Percentiles rank a stretch among this genome's conserved stretches.
phyloP scores from a whole-genome alignment of 371 early-diverging fungal genomes.

The Mucor circinelloides region DNA sequence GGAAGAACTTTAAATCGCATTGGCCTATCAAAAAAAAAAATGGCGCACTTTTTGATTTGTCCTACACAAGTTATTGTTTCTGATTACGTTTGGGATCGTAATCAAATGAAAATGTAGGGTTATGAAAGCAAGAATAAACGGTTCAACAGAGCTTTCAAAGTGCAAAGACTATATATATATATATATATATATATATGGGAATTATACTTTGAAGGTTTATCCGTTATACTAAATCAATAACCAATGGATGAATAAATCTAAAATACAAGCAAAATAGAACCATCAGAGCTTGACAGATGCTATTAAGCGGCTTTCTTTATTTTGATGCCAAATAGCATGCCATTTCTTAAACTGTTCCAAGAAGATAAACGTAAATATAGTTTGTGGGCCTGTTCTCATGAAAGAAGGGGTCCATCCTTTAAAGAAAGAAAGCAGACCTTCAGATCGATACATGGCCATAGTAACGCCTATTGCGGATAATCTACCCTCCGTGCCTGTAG shows the following conservation, averaged over 20 bases:
- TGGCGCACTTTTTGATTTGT: too few relatives aligned
- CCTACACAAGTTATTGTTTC: too few relatives aligned
- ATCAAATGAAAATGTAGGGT: too few relatives aligned
- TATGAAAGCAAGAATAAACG: too few relatives aligned
- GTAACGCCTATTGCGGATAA: slow-evolving; percentile 37
- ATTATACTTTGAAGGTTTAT: neutral
- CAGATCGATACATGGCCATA: slow-evolving; percentile 53
- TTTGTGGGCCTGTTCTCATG: slow-evolving; percentile 69
- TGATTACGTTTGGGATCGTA: too few relatives aligned
- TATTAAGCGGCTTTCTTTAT: slow-evolving; percentile 1
- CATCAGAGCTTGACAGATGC: neutral
- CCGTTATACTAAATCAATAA: too few relatives aligned
- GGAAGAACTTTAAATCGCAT: too few relatives aligned
- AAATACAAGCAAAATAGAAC: neutral
- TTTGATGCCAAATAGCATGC: slow-evolving; percentile 25
- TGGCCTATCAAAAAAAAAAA: too few relatives aligned
- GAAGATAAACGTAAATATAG: slow-evolving; percentile 68
- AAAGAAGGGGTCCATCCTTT: slow-evolving; percentile 77
- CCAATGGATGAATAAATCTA: neutral
- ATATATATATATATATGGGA: neutral
- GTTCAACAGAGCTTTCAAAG: too few relatives aligned
- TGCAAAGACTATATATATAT: too few relatives aligned
- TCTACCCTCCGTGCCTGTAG: slow-evolving; percentile 39
- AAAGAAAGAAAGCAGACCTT: slow-evolving; percentile 67
- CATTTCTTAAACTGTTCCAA: slow-evolving; percentile 63